Percentiles rank a stretch among this genome's conserved stretches.
Conservation (phyloP, 1,284 basidiomycete genomes). For the Tylopilus sp. region DNA sequence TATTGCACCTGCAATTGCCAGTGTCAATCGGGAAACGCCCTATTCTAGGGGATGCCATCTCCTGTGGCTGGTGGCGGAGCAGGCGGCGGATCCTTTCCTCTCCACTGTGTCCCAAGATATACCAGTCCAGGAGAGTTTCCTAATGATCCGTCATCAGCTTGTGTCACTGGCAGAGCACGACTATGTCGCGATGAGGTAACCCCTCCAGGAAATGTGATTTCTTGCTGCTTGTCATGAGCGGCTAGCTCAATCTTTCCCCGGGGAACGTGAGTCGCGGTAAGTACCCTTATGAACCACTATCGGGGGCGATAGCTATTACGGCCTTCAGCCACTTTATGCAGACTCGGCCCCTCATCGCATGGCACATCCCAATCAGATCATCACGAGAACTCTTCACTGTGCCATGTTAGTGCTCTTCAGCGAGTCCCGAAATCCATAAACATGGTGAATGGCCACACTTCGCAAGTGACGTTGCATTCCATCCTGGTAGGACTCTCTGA, state of each 20-base stretch:
- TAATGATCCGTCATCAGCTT: neutral
- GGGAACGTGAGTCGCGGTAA: neutral
- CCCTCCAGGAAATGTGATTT: neutral
- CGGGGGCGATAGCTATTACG: neutral
- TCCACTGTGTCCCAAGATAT: neutral
- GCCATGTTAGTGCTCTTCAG: neutral
- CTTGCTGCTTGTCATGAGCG: no score
- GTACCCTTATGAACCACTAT: neutral
- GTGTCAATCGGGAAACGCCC: neutral
- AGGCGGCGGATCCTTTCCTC: neutral
- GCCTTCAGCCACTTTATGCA: neutral
- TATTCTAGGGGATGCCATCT: neutral
- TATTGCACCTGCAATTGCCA: neutral
- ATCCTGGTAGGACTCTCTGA: neutral
- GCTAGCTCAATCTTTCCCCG: neutral
- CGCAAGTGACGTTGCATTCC: neutral
- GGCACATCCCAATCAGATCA: no score
- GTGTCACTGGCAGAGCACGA: no score
- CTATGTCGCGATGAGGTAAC: no score
- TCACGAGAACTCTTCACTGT: neutral
- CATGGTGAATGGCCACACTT: neutral
- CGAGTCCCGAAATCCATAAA: slow-evolving; percentile 10
- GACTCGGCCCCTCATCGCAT: slow-evolving; percentile 1
- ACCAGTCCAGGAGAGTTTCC: neutral
- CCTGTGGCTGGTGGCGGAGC: no score